Evolutionary conservation across 139 green algal species (phyloP).

Genomic region (Closterium sp.): DNA sequence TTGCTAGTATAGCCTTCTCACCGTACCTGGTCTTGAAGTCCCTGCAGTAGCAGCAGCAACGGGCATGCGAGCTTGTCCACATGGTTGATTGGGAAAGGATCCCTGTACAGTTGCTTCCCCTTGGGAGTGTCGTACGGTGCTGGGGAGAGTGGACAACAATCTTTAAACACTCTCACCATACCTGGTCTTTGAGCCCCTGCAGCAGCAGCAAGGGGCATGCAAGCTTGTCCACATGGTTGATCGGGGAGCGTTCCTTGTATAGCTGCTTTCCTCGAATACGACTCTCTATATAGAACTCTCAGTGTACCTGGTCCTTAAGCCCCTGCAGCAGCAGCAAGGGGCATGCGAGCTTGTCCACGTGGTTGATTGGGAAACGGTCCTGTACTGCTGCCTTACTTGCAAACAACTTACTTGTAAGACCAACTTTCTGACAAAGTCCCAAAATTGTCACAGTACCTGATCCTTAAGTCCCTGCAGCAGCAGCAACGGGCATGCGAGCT

Average conservation of each 20-base stretch:
- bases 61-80: slow-evolving; percentile 63
- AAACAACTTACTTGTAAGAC: no score
- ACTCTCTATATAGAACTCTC: background rate
- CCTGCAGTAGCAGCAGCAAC: slow-evolving; percentile 76
- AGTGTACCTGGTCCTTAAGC: slow-evolving; percentile 11
- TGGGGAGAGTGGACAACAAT: no score
- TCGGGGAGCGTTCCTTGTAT: slow-evolving; percentile 70
- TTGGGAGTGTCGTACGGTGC: background rate
- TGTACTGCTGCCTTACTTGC: no score
- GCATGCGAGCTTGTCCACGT: slow-evolving; percentile 59
- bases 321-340: slow-evolving; percentile 78
- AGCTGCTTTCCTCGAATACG: background rate
- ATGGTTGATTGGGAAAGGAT: slow-evolving; percentile 67
- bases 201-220: slow-evolving; percentile 65
- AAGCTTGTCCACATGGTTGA: slow-evolving; percentile 65
- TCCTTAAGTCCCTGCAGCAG: slow-evolving; percentile 84
- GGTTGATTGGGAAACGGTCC: slow-evolving; percentile 66
- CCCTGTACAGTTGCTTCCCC: slow-evolving; percentile 58
- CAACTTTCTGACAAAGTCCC: no score
- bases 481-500: slow-evolving; percentile 61
- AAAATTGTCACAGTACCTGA: no score
- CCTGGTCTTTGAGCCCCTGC: slow-evolving; percentile 61
- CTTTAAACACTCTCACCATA: background rate
- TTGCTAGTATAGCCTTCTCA: no score
- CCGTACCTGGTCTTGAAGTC: slow-evolving; percentile 72